Base-by-base conservation (phyloP, 148 eudicot genomes). In the Limonium bicolor region DNA sequence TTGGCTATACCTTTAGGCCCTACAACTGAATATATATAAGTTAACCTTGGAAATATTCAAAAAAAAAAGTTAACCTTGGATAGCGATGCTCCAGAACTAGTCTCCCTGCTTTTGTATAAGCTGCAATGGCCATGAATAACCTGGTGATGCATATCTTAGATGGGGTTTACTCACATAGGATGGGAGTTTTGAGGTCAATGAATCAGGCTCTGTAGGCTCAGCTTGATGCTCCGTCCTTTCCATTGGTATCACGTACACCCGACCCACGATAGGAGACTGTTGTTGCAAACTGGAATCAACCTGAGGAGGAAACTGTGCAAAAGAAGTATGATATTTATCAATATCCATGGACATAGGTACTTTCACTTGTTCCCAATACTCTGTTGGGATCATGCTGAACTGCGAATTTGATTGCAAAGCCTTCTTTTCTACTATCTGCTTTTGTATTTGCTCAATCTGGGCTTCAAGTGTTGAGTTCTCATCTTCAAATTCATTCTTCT, bases 121-220 rank as follows among this genome's bases (percentile, higher is more conserved):
- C 44, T 73, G 73, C 50, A 67, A 53, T 11, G 94, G 75, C 96
- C 96, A 86, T 16, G 73, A 71, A 58, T 82, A 94, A 8, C 68
- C 63, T 0, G 73, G 53, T 0, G 82, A 64, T 3, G 94, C 88
- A 60, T 86, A 86, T 53, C 96, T 67, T 20, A 94, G 67, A 49
- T 69, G 77, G 20, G 94, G 96, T 61, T 82, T 86, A 55, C 82
- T 78, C 55, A 82, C 77, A 27, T 46, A 29, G 23, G 82, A 54
- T 3, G 70, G 32, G 34, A 68, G 59, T 27, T 53, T 53, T 17
- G 65, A n/a, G n/a, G 59, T 22, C 20, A 62, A 65, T 4, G 56
- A 33, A 56, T 48, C 54, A 44, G 64, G n/a, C n/a, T 39, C 33
- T 74, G 70, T 24, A 57, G 18, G 48, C 70, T 65, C 27, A 76